A percentile compares a stretch with the other conserved stretches of the same genome.
phyloP scores from a whole-genome alignment of 768 basidiomycete genomes.

The Kwoniella sp. region DNA sequence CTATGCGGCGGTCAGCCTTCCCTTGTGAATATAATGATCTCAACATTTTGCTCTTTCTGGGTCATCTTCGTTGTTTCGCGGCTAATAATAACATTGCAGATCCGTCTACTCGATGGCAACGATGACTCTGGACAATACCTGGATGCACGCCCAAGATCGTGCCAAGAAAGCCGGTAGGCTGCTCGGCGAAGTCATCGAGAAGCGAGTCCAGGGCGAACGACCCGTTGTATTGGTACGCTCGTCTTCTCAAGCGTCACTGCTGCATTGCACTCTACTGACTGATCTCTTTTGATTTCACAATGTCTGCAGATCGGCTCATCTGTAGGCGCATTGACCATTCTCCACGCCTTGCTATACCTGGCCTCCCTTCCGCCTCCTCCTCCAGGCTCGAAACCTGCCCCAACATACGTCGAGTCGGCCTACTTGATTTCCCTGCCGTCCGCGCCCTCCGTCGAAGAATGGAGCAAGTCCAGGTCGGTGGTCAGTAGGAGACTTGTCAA shows the following conservation, averaged over 20 bases:
- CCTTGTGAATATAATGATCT: slow-evolving; percentile 35
- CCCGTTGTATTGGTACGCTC: slow-evolving; percentile 58
- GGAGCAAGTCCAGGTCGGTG: slow-evolving; percentile 54
- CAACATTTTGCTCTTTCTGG: background rate
- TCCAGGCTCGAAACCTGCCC: slow-evolving; percentile 31
- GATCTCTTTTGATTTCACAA: background rate
- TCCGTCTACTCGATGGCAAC: slow-evolving; percentile 54
- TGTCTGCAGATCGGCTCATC: slow-evolving; percentile 57
- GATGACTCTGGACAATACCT: slow-evolving; percentile 54
- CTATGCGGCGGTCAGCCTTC: slow-evolving; percentile 55
- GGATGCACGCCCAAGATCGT: slow-evolving; percentile 57
- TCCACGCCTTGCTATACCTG: slow-evolving; percentile 56
- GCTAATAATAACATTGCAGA: slow-evolving; percentile 32
- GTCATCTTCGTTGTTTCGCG: no score
- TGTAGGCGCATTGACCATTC: slow-evolving; percentile 58
- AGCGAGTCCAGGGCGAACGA: slow-evolving; percentile 59
- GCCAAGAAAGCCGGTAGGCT: slow-evolving; percentile 59
- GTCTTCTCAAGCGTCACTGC: background rate
- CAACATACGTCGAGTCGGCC: slow-evolving; percentile 58
- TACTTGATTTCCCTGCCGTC: slow-evolving; percentile 59
- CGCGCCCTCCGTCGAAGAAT: slow-evolving; percentile 55
- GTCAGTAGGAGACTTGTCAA: slow-evolving; percentile 57
- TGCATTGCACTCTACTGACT: background rate
- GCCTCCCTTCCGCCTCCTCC: slow-evolving; percentile 40
- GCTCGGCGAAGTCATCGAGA: slow-evolving; percentile 59